Evolutionary conservation across 2,329 filamentous ascomycete genomes (phyloP).

Genomic region (Colletotrichum theobromicola): DNA sequence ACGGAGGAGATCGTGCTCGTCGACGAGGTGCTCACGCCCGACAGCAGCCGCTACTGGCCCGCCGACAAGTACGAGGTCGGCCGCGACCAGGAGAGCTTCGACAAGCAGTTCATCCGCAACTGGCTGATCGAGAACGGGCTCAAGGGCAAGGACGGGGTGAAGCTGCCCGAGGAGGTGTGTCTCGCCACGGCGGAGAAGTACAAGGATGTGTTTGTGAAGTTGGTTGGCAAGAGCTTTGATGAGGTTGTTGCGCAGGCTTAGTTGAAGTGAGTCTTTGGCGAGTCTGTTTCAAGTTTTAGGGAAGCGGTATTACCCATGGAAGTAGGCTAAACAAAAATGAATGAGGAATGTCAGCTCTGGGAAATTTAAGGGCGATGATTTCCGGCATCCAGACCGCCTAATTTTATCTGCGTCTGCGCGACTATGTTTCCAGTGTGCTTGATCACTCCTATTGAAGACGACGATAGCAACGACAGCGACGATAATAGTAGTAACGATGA

Average conservation of each 20-base stretch:
- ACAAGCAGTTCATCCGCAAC: constrained; percentile 85
- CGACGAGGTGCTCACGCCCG: constrained; percentile 85
- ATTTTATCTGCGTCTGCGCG: too few relatives aligned
- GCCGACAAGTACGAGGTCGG: constrained; percentile 75
- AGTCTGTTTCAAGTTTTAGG: neutral
- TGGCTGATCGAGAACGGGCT: constrained; percentile 78
- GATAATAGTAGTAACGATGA: too few relatives aligned
- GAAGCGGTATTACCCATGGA: too few relatives aligned
- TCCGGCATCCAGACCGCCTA: too few relatives aligned
- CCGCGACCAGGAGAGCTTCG: constrained; percentile 80
- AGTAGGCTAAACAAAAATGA: too few relatives aligned
- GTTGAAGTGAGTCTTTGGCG: neutral
- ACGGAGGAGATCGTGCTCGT: constrained; percentile 75
- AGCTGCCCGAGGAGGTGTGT: constrained; percentile 75
- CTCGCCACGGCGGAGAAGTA: constrained; percentile 75
- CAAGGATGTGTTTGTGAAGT: constrained; percentile 68
- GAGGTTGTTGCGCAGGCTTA: constrained; percentile 17
- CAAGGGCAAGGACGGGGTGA: constrained; percentile 76
- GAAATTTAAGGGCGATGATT: too few relatives aligned
- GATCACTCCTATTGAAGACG: too few relatives aligned
- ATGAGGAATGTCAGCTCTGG: too few relatives aligned
- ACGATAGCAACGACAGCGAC: too few relatives aligned
- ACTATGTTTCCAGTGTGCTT: too few relatives aligned
- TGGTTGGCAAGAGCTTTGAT: constrained; percentile 60
- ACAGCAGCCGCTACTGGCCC: constrained; percentile 88